Conservation (phyloP, 108 stramenopile species). For the Schizochytrium sp. region DNA sequence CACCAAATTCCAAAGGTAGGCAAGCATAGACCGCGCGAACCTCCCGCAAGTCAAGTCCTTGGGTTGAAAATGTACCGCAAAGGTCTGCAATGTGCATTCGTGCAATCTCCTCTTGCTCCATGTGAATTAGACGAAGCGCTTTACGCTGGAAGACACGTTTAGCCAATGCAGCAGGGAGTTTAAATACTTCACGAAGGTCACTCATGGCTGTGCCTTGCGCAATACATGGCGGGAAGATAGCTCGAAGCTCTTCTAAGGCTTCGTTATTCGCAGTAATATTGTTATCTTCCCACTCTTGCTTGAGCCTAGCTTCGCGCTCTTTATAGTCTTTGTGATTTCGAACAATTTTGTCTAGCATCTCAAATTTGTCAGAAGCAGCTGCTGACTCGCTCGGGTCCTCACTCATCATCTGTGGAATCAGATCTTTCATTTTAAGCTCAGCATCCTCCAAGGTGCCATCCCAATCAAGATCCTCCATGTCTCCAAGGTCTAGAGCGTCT, state of each 20-base stretch:
- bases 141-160: slow-evolving; percentile 54
- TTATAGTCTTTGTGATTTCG: slow-evolving; percentile 60
- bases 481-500: slow-evolving; percentile 53
- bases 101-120: slow-evolving; percentile 38
- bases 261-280: not conserved
- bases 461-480: slow-evolving; percentile 49
- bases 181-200: slow-evolving; percentile 21
- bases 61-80: slow-evolving; percentile 51
- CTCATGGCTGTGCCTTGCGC: slow-evolving; percentile 47
- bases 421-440: slow-evolving; percentile 28
- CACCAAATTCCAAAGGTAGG: slow-evolving; percentile 6
- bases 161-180: slow-evolving; percentile 6
- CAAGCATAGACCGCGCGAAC: slow-evolving; percentile 12
- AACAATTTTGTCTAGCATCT: slow-evolving; percentile 48
- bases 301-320: slow-evolving; percentile 30
- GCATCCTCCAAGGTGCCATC: slow-evolving; percentile 45
- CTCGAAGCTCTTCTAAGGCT: slow-evolving; percentile 1
- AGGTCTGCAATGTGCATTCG: slow-evolving; percentile 47
- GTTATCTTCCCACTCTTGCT: slow-evolving; percentile 12
- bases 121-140: slow-evolving; percentile 31
- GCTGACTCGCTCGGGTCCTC: slow-evolving; percentile 15
- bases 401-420: slow-evolving; percentile 42
- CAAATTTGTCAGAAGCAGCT: slow-evolving; percentile 36
- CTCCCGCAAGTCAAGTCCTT: slow-evolving; percentile 48
- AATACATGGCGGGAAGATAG: slow-evolving; percentile 20